Evolutionary conservation across 2,329 filamentous ascomycete genomes (phyloP), one percentile per base, ranked within the genome.

Genomic region (Aciculosporium take): DNA sequence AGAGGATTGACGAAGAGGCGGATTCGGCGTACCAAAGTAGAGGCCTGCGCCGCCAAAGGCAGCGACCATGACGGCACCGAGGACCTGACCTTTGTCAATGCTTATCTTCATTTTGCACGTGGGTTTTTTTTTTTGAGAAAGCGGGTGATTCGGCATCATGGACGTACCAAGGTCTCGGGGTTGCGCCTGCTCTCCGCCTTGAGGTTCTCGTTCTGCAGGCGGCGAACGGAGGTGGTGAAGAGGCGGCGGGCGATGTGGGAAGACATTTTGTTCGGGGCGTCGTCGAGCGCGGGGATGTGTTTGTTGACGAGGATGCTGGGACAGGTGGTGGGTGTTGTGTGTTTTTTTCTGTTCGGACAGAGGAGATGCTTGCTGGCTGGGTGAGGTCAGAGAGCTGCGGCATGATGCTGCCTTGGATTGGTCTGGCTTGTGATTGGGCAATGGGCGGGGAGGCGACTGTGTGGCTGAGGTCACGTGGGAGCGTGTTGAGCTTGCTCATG

Each of bases 41-140:
- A 80, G 94, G 61, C 89, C 89, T 52, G 85, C 89, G 55, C 91
- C 79, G 57, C 80, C 79, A 58, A 95, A 83, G 55, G 85, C 83
- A 61, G 81, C 80, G 55, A 82, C 79, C 86, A 96, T 94, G 62
- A 96, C 80, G 58, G 78, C 84, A 49, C 88, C 76, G 51, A 98
- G 82, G 58, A 96, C 79, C 91, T 96, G 15, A 45, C 29, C 30
- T 15, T 7, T 31, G 31, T 40, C 25, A 42, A 37, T 9, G n/a
- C n/a, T n/a, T n/a, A n/a, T n/a, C n/a, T n/a, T n/a, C n/a, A n/a
- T n/a, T n/a, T 33, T 23, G 32, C 20, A 23, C 20, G 5, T n/a
- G n/a, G n/a, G n/a, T n/a, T n/a, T n/a, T 30, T 18, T 20, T 24
- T 18, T 18, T n/a, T 15, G 5, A 15, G 15, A 20, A 5, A 5